Conservation (phyloP, 306 rosid genomes). For the Gastrolobium villosum region DNA sequence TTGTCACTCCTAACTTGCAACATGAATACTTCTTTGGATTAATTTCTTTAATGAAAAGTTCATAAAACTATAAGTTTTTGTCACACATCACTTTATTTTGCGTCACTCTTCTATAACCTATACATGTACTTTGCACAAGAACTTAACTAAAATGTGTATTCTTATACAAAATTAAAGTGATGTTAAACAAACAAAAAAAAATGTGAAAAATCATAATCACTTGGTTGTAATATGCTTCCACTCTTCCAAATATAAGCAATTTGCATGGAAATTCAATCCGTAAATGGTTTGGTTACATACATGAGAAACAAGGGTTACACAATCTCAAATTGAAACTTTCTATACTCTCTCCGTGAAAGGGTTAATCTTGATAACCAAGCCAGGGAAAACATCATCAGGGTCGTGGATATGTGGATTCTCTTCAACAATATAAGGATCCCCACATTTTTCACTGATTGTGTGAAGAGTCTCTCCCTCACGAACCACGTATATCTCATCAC, state of each 20-base stretch:
- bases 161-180: background rate
- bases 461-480: conserved; percentile 89
- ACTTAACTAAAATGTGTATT: background rate
- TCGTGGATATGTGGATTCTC: conserved; percentile 92
- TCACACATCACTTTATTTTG: background rate
- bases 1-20: too few relatives aligned
- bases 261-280: background rate
- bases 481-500: conserved; percentile 91
- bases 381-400: conserved; percentile 92
- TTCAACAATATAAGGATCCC: conserved; percentile 86
- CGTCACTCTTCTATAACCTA: background rate
- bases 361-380: conserved; percentile 83
- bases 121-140: background rate
- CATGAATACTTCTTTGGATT: too few relatives aligned
- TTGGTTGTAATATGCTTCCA: background rate
- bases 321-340: background rate
- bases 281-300: background rate
- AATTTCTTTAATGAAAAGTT: background rate
- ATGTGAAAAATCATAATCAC: background rate
- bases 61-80: background rate
- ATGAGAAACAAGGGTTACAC: background rate
- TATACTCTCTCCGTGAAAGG: conserved; percentile 56
- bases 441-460: conserved; percentile 87
- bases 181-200: background rate
- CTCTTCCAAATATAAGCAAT: background rate